Evolutionary conservation across 495 filamentous ascomycete species (phyloP).

Genomic region (Hyphodiscus hymeniophilus): DNA sequence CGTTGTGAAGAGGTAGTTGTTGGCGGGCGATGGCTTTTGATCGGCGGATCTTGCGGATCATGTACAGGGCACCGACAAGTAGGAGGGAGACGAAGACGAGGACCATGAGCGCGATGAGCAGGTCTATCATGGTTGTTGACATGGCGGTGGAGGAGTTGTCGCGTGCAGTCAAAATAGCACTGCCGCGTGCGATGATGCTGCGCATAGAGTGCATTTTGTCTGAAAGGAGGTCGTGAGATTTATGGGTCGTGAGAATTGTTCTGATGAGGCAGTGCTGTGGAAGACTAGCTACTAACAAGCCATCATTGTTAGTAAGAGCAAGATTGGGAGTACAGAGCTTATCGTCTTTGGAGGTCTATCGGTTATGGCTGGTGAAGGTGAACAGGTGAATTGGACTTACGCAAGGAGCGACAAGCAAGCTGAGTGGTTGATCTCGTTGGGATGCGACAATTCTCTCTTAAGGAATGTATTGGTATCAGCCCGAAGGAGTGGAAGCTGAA

Average conservation of each 20-base stretch:
- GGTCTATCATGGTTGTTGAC: conserved; percentile 54
- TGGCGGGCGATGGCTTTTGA: conserved; percentile 30
- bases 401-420: conserved; percentile 6
- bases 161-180: conserved; percentile 31
- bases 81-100: conserved; percentile 61
- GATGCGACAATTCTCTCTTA: conserved; percentile 15
- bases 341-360: background rate
- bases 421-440: background rate
- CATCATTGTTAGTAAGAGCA: too few relatives aligned
- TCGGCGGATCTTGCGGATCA: conserved; percentile 61
- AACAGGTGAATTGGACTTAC: conserved; percentile 12
- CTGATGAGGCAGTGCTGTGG: background rate
- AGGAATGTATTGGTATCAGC: conserved; percentile 44
- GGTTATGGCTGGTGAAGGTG: too few relatives aligned
- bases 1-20: conserved; percentile 47
- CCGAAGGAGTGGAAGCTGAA: conserved; percentile 25
- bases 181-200: conserved; percentile 34
- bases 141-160: conserved; percentile 33
- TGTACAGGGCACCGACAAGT: conserved; percentile 55
- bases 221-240: conserved; percentile 2
- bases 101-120: conserved; percentile 72
- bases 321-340: background rate
- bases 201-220: conserved; percentile 18
- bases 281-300: background rate
- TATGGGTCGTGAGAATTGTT: background rate